These are phyloP conservation scores for Fulvia fulva DNA, from an alignment of 2,329 filamentous ascomycete species.

Conservation along the genomic window DNA sequence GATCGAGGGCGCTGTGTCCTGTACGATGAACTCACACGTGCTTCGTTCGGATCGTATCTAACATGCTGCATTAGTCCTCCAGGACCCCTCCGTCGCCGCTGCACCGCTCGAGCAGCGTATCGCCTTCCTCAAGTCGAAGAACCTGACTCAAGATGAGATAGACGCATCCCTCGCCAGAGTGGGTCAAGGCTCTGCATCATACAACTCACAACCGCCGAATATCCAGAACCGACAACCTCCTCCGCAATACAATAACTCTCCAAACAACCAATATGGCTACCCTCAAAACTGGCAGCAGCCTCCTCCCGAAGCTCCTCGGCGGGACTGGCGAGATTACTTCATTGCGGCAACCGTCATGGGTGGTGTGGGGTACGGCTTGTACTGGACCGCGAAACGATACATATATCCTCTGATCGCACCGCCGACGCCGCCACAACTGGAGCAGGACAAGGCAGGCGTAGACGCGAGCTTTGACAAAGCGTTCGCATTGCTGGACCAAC, in stretches of 20 bases:
- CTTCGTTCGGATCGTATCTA: background rate
- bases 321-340: conserved; percentile 99
- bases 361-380: conserved; percentile 83
- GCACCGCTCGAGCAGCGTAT: conserved; percentile 91
- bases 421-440: conserved; percentile 86
- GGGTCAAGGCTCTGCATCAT: conserved; percentile 51
- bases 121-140: conserved; percentile 92
- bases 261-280: conserved; percentile 34
- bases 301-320: conserved; percentile 61
- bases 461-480: conserved; percentile 92
- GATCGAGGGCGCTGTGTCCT: conserved; percentile 64
- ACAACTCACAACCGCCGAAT: conserved; percentile 46
- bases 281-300: conserved; percentile 52
- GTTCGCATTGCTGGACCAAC: conserved; percentile 85
- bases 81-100: conserved; percentile 84
- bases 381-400: conserved; percentile 87
- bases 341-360: conserved; percentile 97
- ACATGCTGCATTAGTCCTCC: conserved; percentile 63
- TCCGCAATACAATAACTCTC: conserved; percentile 32
- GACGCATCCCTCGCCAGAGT: conserved; percentile 75
- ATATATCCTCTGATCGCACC: conserved; percentile 86
- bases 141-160: conserved; percentile 93
- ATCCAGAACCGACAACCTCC: conserved; percentile 31
- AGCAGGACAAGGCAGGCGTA: conserved; percentile 88
- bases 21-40: conserved; percentile 32